Percentiles rank a stretch among this genome's conserved stretches.
These are phyloP conservation scores for Xylaria sp. DNA, from an alignment of 2,329 filamentous ascomycete species.

Conservation along the genomic window DNA sequence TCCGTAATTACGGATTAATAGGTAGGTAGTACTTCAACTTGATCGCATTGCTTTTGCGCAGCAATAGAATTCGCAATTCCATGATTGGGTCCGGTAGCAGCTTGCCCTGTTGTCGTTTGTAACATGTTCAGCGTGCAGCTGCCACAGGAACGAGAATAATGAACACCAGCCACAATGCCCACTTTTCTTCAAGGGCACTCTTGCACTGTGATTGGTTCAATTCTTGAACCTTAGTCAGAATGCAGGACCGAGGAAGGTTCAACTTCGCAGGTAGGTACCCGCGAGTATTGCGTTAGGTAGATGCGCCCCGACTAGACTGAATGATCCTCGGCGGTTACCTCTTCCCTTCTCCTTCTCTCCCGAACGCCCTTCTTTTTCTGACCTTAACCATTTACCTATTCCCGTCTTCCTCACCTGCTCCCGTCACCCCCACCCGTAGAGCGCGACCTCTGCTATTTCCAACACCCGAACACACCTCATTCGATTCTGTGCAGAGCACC, in stretches of 20 bases:
- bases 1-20: too few species aligned
- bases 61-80: too few species aligned
- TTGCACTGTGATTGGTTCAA: slow-evolving; percentile 1
- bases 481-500: neutral
- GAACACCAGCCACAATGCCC: neutral
- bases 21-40: too few species aligned
- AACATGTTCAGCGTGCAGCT: too few species aligned
- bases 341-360: slow-evolving; percentile 19
- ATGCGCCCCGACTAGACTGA: too few species aligned
- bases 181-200: neutral
- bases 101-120: too few species aligned
- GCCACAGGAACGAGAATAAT: neutral
- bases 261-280: too few species aligned
- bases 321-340: neutral
- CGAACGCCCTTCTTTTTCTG: slow-evolving; percentile 3
- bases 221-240: neutral
- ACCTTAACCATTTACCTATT: slow-evolving; percentile 15
- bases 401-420: neutral
- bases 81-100: too few species aligned
- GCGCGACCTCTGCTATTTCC: neutral
- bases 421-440: neutral
- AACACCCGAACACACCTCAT: neutral
- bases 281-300: too few species aligned
- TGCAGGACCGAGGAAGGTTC: too few species aligned
- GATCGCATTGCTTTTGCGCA: too few species aligned